Percentiles rank a stretch among this genome's conserved stretches.
phyloP scores from a whole-genome alignment of 176 grass and related monocot genomes.

The Rhynchospora breviuscula region DNA sequence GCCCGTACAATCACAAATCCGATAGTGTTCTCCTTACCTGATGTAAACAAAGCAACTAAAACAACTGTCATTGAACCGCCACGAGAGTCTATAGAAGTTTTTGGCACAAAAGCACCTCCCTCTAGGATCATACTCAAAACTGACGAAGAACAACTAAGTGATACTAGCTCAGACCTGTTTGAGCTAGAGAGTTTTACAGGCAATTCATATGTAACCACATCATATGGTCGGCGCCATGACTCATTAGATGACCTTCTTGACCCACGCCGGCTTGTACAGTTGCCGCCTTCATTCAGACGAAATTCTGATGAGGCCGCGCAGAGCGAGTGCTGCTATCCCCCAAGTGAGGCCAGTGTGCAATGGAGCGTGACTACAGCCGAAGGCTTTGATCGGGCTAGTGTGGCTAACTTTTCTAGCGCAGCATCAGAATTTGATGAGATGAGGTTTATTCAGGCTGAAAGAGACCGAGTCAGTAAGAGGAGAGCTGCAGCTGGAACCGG shows the following conservation, averaged over 20 bases:
- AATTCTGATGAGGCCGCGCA: constrained; percentile 7
- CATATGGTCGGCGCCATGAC: constrained; percentile 19
- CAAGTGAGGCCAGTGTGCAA: constrained; percentile 42
- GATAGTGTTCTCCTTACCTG: constrained; percentile 24
- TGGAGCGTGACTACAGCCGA: constrained; percentile 44
- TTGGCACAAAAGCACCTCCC: constrained; percentile 7
- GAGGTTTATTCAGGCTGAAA: constrained; percentile 24
- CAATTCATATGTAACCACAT: constrained; percentile 2
- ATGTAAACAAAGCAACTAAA: background rate
- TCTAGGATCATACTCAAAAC: constrained; percentile 14
- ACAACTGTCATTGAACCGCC: background rate
- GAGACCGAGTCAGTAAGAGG: constrained; percentile 2
- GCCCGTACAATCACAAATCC: constrained; percentile 18
- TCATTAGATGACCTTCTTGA: constrained; percentile 34
- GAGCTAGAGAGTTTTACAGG: constrained; percentile 41
- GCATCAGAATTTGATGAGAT: constrained; percentile 28
- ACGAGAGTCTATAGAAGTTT: constrained; percentile 25
- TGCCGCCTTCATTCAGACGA: background rate
- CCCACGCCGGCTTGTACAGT: constrained; percentile 2
- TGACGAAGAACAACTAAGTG: constrained; percentile 39
- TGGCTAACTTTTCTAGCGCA: constrained; percentile 32
- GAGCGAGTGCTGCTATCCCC: constrained; percentile 36
- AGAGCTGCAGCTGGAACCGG: background rate
- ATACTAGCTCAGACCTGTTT: constrained; percentile 50
- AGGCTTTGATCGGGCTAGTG: constrained; percentile 38